These are phyloP conservation scores for Chamaecrista fasciculata DNA, from an alignment of 306 rosid species.

Conservation along the genomic window DNA sequence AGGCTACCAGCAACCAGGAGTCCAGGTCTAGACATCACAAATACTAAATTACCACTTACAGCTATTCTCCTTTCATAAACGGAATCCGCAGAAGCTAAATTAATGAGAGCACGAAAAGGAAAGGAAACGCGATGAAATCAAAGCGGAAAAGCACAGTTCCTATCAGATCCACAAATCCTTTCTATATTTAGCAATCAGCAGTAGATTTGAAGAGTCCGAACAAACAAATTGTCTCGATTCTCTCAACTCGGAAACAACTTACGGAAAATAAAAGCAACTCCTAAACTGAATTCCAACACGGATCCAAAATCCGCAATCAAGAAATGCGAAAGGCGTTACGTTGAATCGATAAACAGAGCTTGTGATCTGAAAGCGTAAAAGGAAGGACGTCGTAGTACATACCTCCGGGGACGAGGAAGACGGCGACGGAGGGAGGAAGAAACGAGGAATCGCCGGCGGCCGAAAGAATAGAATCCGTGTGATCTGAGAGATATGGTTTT, in stretches of 20 bases:
- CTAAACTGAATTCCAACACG: slow-evolving; percentile 24
- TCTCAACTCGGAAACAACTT: slow-evolving; percentile 25
- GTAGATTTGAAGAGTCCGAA: slow-evolving; percentile 9
- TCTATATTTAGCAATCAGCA: background rate
- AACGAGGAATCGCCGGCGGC: background rate
- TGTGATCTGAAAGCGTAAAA: slow-evolving; percentile 14
- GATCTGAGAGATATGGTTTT: no score
- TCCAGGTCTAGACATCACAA: no score
- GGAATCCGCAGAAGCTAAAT: background rate
- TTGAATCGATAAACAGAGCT: background rate
- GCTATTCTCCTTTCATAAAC: background rate
- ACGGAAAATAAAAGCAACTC: slow-evolving; percentile 21
- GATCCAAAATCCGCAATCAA: slow-evolving; percentile 35
- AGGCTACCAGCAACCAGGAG: no score
- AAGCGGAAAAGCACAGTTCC: background rate
- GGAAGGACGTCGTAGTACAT: no score
- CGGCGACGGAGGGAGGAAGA: background rate
- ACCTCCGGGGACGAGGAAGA: slow-evolving; percentile 17
- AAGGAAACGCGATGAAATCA: slow-evolving; percentile 20
- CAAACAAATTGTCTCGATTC: slow-evolving; percentile 17
- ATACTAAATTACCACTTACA: background rate
- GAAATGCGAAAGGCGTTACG: background rate
- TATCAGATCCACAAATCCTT: slow-evolving; percentile 42
- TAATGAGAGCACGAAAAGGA: background rate
- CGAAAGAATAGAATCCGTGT: no score